These are phyloP conservation scores for Cordyceps tenuipes DNA, from an alignment of 2,329 filamentous ascomycete species.

Conservation along the genomic window DNA sequence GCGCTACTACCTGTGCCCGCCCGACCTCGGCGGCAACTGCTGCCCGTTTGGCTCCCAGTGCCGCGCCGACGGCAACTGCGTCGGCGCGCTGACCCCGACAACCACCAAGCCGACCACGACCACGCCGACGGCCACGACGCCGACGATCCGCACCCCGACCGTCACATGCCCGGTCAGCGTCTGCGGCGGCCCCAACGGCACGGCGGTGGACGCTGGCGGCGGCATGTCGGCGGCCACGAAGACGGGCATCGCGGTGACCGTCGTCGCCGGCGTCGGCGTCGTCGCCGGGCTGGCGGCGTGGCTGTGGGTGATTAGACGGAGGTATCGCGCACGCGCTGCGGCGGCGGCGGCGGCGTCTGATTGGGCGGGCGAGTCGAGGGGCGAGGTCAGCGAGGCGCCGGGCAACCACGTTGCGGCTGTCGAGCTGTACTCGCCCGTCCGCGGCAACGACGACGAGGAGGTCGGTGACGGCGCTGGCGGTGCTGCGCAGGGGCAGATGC, in stretches of 20 bases:
- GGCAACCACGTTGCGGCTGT: slow-evolving; percentile 29
- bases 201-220: background rate
- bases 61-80: slow-evolving; percentile 26
- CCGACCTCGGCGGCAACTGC: slow-evolving; percentile 38
- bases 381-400: background rate
- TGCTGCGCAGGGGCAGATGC: background rate
- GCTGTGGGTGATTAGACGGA: slow-evolving; percentile 36
- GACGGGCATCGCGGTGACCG: slow-evolving; percentile 48
- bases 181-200: background rate
- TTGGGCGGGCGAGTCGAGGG: slow-evolving; percentile 2
- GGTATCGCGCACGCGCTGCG: slow-evolving; percentile 17
- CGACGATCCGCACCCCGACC: background rate
- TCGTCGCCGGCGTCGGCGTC: slow-evolving; percentile 34
- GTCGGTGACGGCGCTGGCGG: background rate
- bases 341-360: slow-evolving; percentile 13
- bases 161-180: background rate
- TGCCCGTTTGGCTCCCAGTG: slow-evolving; percentile 40
- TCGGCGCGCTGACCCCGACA: slow-evolving; percentile 21
- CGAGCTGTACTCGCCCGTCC: slow-evolving; percentile 40
- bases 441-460: background rate
- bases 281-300: slow-evolving; percentile 37
- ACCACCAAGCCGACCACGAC: slow-evolving; percentile 16
- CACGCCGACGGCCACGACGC: slow-evolving; percentile 6
- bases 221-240: slow-evolving; percentile 41
- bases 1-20: slow-evolving; percentile 37